These are phyloP conservation scores for Ochetophila trinervis DNA, from an alignment of 306 rosid species.

Conservation along the genomic window DNA sequence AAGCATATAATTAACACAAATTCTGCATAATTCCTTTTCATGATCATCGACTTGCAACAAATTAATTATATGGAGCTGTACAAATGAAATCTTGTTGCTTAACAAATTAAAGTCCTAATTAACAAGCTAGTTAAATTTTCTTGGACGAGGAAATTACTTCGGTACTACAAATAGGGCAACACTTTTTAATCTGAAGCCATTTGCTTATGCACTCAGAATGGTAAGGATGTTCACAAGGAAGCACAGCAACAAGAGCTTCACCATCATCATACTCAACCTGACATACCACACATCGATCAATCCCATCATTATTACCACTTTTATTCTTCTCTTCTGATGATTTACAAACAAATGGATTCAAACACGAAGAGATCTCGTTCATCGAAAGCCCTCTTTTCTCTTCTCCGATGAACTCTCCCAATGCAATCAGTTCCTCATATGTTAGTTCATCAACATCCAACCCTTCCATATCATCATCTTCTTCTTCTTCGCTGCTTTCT, in stretches of 20 bases:
- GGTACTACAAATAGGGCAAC: conserved; percentile 78
- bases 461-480: conserved; percentile 21
- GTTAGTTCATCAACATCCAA: conserved; percentile 66
- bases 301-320: conserved; percentile 22
- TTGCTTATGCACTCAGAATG: conserved; percentile 69
- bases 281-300: conserved; percentile 78
- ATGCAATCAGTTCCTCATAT: conserved; percentile 73
- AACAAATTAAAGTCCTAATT: too few species aligned
- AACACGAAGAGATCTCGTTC: conserved; percentile 54
- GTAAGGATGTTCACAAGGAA: conserved; percentile 80
- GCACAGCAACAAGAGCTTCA: conserved; percentile 42
- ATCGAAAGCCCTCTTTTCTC: conserved; percentile 62
- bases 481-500: conserved; percentile 2
- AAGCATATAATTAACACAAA: too few species aligned
- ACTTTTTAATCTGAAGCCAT: conserved; percentile 83
- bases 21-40: too few species aligned
- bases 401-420: conserved; percentile 74
- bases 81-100: too few species aligned
- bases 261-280: conserved; percentile 81
- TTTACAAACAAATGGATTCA: conserved; percentile 35
- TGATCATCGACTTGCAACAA: too few species aligned
- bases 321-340: background rate
- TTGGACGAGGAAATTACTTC: conserved; percentile 42
- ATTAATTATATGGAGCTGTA: too few species aligned
- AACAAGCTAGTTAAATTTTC: too few species aligned